These are phyloP conservation scores for Nakaseomyces glabratus DNA, from an alignment of 1,139 yeast species.

Conservation along the genomic window DNA sequence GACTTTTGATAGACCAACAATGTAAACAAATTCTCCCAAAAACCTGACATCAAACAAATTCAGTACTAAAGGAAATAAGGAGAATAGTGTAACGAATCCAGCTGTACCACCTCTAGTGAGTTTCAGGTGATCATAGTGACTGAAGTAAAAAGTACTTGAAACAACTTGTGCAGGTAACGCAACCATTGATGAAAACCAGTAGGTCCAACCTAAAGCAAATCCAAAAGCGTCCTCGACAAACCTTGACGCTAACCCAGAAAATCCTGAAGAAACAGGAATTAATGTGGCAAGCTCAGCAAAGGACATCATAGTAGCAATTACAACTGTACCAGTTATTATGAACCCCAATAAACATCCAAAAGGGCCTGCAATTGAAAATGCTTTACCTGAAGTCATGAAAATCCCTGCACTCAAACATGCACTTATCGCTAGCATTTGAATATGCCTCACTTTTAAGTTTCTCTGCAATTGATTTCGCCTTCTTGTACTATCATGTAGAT, in stretches of 20 bases:
- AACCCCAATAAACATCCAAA: conserved; percentile 69
- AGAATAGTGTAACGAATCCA: conserved; percentile 58
- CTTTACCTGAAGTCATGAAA: conserved; percentile 66
- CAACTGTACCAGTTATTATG: conserved; percentile 53
- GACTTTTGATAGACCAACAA: conserved; percentile 52
- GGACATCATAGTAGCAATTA: conserved; percentile 58
- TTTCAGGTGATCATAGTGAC: conserved; percentile 45
- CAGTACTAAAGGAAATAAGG: conserved; percentile 35
- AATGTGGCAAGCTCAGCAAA: conserved; percentile 80
- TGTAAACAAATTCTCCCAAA: conserved; percentile 65
- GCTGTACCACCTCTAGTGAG: conserved; percentile 45
- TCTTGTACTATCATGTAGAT: conserved; percentile 2
- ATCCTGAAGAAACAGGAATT: conserved; percentile 74
- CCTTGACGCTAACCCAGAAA: conserved; percentile 62
- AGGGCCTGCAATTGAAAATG: conserved; percentile 71
- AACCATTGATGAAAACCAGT: conserved; percentile 67
- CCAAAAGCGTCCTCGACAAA: conserved; percentile 84
- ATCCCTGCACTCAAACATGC: conserved; percentile 77
- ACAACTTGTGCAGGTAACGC: conserved; percentile 74
- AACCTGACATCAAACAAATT: conserved; percentile 59
- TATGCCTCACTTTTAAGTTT: conserved; percentile 55
- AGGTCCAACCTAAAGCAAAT: conserved; percentile 68
- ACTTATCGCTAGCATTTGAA: conserved; percentile 73
- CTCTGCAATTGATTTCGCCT: conserved; percentile 35
- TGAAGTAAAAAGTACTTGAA: conserved; percentile 55